Evolutionary conservation across 148 eudicot genomes (phyloP), one percentile per base, ranked within the genome.

Genomic region (Linanthus parryae): DNA sequence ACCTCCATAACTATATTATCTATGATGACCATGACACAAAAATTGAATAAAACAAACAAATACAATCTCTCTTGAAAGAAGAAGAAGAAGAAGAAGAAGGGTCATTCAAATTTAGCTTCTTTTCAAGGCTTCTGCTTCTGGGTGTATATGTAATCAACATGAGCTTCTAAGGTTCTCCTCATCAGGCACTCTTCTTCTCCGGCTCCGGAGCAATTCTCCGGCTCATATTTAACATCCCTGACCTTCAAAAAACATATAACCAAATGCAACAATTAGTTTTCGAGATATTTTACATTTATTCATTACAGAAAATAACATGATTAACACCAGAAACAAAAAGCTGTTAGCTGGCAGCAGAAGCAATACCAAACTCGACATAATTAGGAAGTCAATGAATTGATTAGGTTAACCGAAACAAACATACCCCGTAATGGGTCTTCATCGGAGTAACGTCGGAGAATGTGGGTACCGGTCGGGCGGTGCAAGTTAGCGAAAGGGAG

Each of bases 161-260:
- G 73, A 16, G 78, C 78, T 12, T 56, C 54, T 1, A 68, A 48
- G 21, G 67, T 63, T 55, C 61, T 63, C 26, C 67, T 63, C 67
- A 55, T 63, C 67, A 63, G 55, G 56, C 78, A 73, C 34, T 73
- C 78, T 33, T 68, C 77, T 59, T 68, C 70, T 44, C 55, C 78
- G 22, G 44, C 24, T 20, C 61, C 70, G 11, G 53, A 65, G 42
- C 77, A 67, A 1, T 23, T 41, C 13, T 57, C 57, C 14, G 39
- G 64, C 26, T 36, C 49, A 18, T 36, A 26, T 14, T 52, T 40
- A 20, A 23, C 47, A 12, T 38, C 61, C 55, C 47, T 56, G 11
- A 28, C 12, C 19, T 1, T 12, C 39, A 9, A 38, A 27, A 3
- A 56, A 29, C 11, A 13, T 19, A 48, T 2, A 0, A 28, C 27